Conservation (phyloP, 805 yeast species). For the Saturnispora bothae region DNA sequence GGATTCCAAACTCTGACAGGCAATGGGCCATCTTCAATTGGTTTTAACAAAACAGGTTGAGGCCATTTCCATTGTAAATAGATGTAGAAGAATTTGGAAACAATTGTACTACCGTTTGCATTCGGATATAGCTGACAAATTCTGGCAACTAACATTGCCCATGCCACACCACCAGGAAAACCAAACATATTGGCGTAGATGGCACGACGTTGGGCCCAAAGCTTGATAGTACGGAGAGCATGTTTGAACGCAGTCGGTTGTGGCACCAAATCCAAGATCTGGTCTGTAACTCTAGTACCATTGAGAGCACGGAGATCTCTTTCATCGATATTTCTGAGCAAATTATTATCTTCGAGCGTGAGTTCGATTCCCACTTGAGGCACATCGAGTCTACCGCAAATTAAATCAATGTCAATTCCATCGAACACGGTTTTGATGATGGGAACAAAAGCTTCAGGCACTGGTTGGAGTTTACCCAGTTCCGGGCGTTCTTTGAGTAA, state of each 20-base stretch:
- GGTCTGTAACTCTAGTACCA: slow-evolving; percentile 97
- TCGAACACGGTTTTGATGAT: slow-evolving; percentile 79
- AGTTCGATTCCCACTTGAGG: slow-evolving; percentile 72
- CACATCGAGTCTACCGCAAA: slow-evolving; percentile 73
- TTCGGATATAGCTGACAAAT: slow-evolving; percentile 95
- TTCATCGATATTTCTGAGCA: slow-evolving; percentile 82
- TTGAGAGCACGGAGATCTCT: slow-evolving; percentile 81
- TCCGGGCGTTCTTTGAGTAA: slow-evolving; percentile 67
- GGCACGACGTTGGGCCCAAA: slow-evolving; percentile 96
- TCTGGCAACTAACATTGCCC: slow-evolving; percentile 99
- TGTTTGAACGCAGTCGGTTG: slow-evolving; percentile 87
- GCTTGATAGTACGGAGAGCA: slow-evolving; percentile 82
- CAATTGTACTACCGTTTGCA: slow-evolving; percentile 85
- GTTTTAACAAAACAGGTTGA: slow-evolving; percentile 87
- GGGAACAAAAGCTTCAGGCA: slow-evolving; percentile 97
- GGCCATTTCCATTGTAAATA: slow-evolving; percentile 96
- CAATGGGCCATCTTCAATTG: slow-evolving; percentile 92
- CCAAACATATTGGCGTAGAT: slow-evolving; percentile 93
- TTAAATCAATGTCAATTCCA: slow-evolving; percentile 89
- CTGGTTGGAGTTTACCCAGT: slow-evolving; percentile 82
- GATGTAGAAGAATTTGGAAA: slow-evolving; percentile 82
- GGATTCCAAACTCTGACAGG: slow-evolving; percentile 98
- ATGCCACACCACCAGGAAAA: slow-evolving; percentile 98
- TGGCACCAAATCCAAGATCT: slow-evolving; percentile 80
- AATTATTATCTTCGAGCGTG: slow-evolving; percentile 73